These are phyloP conservation scores for Heliamphora pulchella DNA, from an alignment of 179 eudicot species.

Conservation along the genomic window DNA sequence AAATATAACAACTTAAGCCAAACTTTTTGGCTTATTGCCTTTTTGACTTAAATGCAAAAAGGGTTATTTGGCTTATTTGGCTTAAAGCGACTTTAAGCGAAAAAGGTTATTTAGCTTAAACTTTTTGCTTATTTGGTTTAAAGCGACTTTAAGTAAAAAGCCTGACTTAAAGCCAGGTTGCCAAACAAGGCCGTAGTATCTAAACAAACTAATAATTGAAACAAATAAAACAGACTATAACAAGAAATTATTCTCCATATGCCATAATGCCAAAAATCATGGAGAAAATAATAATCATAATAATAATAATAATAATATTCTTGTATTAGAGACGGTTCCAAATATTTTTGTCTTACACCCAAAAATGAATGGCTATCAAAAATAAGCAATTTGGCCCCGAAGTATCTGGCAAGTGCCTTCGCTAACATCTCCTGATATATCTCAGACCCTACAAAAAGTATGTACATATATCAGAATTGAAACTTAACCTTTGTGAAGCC, in stretches of 20 bases:
- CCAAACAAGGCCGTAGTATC: too few relatives aligned
- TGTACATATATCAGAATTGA: slow-evolving; percentile 11
- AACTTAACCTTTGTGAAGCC: not conserved
- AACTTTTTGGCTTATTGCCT: too few relatives aligned
- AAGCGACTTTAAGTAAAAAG: too few relatives aligned
- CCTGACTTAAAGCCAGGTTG: too few relatives aligned
- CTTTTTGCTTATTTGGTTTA: too few relatives aligned
- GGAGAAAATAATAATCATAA: not conserved
- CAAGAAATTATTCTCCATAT: not conserved
- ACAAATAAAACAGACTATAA: not conserved
- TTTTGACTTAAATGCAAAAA: too few relatives aligned
- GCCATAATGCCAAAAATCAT: not conserved
- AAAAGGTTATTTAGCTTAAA: too few relatives aligned
- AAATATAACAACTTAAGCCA: too few relatives aligned
- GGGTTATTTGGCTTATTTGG: too few relatives aligned
- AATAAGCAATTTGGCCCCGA: slow-evolving; percentile 84
- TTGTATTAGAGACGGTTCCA: not conserved
- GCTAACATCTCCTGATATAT: slow-evolving; percentile 93
- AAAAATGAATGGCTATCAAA: slow-evolving; percentile 76
- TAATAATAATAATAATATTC: not conserved
- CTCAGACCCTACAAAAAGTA: slow-evolving; percentile 64
- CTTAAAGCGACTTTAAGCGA: too few relatives aligned
- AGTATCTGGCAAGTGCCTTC: slow-evolving; percentile 79
- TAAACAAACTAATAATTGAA: not conserved
- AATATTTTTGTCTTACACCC: slow-evolving; percentile 55